Conservation (phyloP, 192 early-diverging fungal species). For the Linnemannia schmuckeri region DNA sequence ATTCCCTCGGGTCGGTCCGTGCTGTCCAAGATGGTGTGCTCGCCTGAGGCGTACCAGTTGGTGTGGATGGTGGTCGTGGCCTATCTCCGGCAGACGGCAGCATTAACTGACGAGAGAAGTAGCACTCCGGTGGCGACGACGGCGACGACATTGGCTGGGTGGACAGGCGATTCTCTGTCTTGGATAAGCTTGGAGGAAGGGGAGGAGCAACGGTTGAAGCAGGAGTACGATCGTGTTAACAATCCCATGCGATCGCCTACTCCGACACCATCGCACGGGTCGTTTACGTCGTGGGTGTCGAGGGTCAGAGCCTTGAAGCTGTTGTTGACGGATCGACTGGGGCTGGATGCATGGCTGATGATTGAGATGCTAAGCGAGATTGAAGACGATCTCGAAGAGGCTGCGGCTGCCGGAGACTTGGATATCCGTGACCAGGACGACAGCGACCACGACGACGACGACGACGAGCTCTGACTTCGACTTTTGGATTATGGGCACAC, state of each 20-base stretch:
- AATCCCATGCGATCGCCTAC: not conserved
- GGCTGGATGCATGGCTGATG: constrained; percentile 25
- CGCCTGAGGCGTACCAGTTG: constrained; percentile 47
- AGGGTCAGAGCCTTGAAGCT: constrained; percentile 12
- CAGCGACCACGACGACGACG: not conserved
- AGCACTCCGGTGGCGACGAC: not conserved
- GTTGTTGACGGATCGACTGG: constrained; percentile 1
- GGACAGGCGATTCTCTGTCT: not conserved
- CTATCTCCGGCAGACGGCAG: constrained; percentile 24
- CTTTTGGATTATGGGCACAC: not conserved
- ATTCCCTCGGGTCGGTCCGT: not conserved
- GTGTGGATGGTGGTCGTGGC: constrained; percentile 40
- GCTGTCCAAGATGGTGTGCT: constrained; percentile 41
- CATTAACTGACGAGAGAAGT: not conserved
- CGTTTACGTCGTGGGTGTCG: not conserved
- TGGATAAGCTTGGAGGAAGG: not conserved
- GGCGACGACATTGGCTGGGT: not conserved
- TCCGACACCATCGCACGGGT: constrained; percentile 11
- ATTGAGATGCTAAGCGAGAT: constrained; percentile 40
- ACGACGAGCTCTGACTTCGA: not conserved
- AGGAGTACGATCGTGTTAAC: not conserved
- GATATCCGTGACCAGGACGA: not conserved
- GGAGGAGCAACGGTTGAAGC: not conserved
- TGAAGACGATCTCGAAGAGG: constrained; percentile 25
- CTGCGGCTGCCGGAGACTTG: not conserved